A percentile compares a stretch with the other conserved stretches of the same genome.
phyloP scores from a whole-genome alignment of 345 rosid species.

The Sonneratia caseolaris region DNA sequence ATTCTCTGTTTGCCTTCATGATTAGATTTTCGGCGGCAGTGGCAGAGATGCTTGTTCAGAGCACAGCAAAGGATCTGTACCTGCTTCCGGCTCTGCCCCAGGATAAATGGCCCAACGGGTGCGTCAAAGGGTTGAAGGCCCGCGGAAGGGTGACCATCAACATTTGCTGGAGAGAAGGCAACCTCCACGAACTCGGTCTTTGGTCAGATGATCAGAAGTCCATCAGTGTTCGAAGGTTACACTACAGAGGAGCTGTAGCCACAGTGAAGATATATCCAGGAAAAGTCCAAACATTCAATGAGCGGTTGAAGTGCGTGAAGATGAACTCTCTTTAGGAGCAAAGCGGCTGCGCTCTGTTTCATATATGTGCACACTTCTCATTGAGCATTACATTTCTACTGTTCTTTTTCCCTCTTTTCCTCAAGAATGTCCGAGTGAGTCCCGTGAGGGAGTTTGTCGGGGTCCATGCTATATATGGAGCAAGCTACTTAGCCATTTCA shows the following conservation, averaged over 20 bases:
- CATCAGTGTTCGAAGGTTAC: conserved; percentile 27
- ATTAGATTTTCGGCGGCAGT: conserved; percentile 68
- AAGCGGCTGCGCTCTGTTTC: not conserved
- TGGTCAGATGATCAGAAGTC: conserved; percentile 31
- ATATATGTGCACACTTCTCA: not conserved
- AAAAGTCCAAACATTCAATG: conserved; percentile 48
- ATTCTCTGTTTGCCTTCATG: not conserved
- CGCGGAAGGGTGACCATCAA: conserved; percentile 59
- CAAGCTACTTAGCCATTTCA: too few species aligned
- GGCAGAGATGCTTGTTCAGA: conserved; percentile 88
- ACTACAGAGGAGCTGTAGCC: conserved; percentile 44
- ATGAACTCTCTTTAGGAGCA: conserved; percentile 13
- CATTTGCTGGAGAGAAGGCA: conserved; percentile 73
- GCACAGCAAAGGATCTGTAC: conserved; percentile 63
- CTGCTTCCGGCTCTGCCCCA: conserved; percentile 78
- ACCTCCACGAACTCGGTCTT: conserved; percentile 60
- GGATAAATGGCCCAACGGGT: conserved; percentile 76
- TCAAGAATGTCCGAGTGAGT: too few species aligned
- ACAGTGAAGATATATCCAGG: conserved; percentile 33
- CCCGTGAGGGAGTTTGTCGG: too few species aligned
- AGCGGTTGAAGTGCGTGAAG: conserved; percentile 39
- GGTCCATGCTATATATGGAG: too few species aligned
- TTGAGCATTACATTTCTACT: not conserved
- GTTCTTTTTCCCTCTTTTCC: too few species aligned
- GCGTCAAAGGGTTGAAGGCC: conserved; percentile 72